Evolutionary conservation across 257 asterid genomes (phyloP), one percentile per base, ranked within the genome.

Genomic region (Penstemon eatonii): DNA sequence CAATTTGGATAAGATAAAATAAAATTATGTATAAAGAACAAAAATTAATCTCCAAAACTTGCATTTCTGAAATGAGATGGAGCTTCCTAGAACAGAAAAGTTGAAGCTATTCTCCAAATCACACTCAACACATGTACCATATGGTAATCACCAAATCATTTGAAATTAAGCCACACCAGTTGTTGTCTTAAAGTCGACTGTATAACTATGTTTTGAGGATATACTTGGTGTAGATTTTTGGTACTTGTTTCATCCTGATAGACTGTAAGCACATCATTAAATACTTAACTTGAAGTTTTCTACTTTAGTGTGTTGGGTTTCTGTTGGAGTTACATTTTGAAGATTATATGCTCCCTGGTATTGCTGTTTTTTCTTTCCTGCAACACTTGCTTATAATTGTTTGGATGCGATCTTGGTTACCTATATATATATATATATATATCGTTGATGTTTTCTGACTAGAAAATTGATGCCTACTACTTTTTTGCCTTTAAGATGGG

Each of bases 401-500:
- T 33, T 63, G 69, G 49, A 60, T 56, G 57, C 33, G 33, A 25
- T 25, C 33, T 25, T 25, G 33, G 33, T 25, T 0, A 25, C 33
- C 33, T 66, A 53, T 56, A 68, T 11, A 68, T 11, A 18, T 66
- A 53, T 56, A 68, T 11, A 68, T 11, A 18, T 50, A 51, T 18
- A 9, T 50, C 66, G 45, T 47, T 53, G 8, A 9, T 44, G 49
- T 53, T 72, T 63, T 65, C 38, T 39, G 40, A 42, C 75, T 64
- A 12, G 68, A 39, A 56, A 36, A 51, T 45, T 75, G 66, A 25
- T 55, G 53, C 43, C 44, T 60, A 56, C 9, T 53, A 58, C 38
- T 53, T 66, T 71, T 75, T 60, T 38, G 63, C 65, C 55, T 60
- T 73, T 66, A 9, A 91, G 99, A 94, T 94, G 99, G 99, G 99